phyloP scores from a whole-genome alignment of 2,329 filamentous ascomycete genomes.

The Lachnellula subtilissima region DNA sequence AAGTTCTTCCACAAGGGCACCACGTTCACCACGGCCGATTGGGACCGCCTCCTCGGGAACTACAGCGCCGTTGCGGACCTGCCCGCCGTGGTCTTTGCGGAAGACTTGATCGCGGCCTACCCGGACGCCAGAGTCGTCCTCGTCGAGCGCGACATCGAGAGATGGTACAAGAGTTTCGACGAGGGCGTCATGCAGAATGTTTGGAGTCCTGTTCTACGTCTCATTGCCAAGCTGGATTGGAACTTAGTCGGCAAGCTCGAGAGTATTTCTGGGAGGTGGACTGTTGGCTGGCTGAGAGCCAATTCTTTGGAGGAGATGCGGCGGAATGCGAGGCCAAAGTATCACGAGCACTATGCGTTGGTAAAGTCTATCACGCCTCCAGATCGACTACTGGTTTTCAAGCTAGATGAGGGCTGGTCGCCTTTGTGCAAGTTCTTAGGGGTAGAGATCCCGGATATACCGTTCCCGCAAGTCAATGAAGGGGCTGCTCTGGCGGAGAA shows the following conservation, averaged over 20 bases:
- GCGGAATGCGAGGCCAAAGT: not conserved
- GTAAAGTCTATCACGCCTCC: slow-evolving; percentile 1
- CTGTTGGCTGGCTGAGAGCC: not conserved
- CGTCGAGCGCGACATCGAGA: not conserved
- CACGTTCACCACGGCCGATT: slow-evolving; percentile 8
- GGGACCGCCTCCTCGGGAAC: slow-evolving; percentile 10
- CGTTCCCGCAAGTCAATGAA: slow-evolving; percentile 1
- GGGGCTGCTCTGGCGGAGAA: not conserved
- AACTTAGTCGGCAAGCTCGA: not conserved
- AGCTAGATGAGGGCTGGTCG: not conserved
- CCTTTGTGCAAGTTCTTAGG: slow-evolving; percentile 3
- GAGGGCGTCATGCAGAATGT: not conserved
- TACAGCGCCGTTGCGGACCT: slow-evolving; percentile 1
- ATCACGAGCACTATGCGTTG: not conserved
- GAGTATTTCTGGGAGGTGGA: not conserved
- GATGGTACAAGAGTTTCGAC: slow-evolving; percentile 6
- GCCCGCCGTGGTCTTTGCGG: not conserved
- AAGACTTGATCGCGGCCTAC: slow-evolving; percentile 2
- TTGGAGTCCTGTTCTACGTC: not conserved
- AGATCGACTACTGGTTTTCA: not conserved
- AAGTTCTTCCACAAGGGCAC: slow-evolving; percentile 15
- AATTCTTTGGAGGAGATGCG: not conserved
- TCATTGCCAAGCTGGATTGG: not conserved
- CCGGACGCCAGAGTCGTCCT: slow-evolving; percentile 6
- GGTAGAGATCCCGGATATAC: not conserved